A percentile compares a stretch with the other conserved stretches of the same genome.
Conservation (phyloP, 2,329 filamentous ascomycete genomes). For the Ophiocordyceps camponoti-saundersi region DNA sequence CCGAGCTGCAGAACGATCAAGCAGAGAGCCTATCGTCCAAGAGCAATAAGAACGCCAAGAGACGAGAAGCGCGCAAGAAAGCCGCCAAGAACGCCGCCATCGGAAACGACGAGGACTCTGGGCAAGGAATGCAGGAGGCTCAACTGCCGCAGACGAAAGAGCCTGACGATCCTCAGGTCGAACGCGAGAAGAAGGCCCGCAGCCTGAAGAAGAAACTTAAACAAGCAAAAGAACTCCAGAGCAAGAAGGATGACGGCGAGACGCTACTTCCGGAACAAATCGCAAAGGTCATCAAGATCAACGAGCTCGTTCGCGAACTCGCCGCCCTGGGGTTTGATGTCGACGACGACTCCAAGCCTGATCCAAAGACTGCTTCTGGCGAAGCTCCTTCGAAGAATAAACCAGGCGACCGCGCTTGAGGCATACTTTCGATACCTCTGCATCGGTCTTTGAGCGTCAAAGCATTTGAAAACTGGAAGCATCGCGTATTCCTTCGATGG, state of each 20-base stretch:
- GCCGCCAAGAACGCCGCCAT: constrained; percentile 35
- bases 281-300: constrained; percentile 94
- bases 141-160: constrained; percentile 19
- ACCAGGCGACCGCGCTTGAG: neutral
- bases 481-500: too few relatives aligned
- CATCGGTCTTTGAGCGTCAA: neutral
- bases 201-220: constrained; percentile 89
- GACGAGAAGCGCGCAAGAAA: constrained; percentile 37
- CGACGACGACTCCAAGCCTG: constrained; percentile 30
- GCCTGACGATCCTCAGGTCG: constrained; percentile 54
- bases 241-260: constrained; percentile 79
- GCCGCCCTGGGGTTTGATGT: constrained; percentile 70
- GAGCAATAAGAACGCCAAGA: constrained; percentile 87
- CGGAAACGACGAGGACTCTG: constrained; percentile 18
- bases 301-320: constrained; percentile 78
- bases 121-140: constrained; percentile 8
- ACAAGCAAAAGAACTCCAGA: constrained; percentile 77
- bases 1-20: constrained; percentile 34
- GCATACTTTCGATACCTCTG: neutral
- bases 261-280: constrained; percentile 82
- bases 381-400: constrained; percentile 1
- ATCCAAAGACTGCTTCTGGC: constrained; percentile 15
- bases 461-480: neutral
- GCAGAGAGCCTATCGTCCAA: constrained; percentile 48
- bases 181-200: constrained; percentile 83